Evolutionary conservation across 2,329 filamentous ascomycete genomes (phyloP).

Genomic region (Aspergillus phoenicis): DNA sequence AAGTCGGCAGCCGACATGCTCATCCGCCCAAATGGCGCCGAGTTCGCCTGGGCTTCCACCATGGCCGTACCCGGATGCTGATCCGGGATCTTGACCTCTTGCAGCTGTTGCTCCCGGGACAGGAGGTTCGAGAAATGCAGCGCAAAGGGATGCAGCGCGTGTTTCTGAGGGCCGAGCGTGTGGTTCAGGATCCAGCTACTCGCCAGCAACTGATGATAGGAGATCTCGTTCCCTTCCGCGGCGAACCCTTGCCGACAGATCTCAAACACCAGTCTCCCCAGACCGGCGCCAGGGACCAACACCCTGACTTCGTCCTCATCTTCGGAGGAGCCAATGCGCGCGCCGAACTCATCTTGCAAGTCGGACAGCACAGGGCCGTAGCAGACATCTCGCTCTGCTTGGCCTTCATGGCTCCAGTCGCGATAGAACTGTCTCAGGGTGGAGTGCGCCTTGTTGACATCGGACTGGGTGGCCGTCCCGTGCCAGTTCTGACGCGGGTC

Average conservation of each 20-base stretch:
- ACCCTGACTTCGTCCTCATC: conserved; percentile 59
- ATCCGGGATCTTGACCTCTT: conserved; percentile 75
- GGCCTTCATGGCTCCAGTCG: conserved; percentile 85
- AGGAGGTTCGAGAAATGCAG: conserved; percentile 85
- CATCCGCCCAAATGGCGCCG: conserved; percentile 66
- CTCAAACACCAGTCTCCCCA: conserved; percentile 88
- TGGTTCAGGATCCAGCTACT: conserved; percentile 63
- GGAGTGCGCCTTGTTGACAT: conserved; percentile 88
- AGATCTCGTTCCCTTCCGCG: conserved; percentile 91
- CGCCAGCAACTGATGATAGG: conserved; percentile 92
- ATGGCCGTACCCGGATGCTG: conserved; percentile 68
- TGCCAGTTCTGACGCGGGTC: conserved; percentile 63
- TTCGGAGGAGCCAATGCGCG: conserved; percentile 27
- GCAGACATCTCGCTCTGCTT: conserved; percentile 71
- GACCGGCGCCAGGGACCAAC: conserved; percentile 84
- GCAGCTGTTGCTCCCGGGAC: conserved; percentile 73
- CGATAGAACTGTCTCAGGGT: conserved; percentile 92
- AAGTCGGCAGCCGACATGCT: conserved; percentile 94
- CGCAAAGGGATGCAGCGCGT: conserved; percentile 81
- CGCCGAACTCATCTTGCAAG: conserved; percentile 55
- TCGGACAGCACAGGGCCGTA: conserved; percentile 73
- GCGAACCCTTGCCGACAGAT: conserved; percentile 72
- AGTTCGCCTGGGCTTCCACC: conserved; percentile 33
- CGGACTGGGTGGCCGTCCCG: conserved; percentile 68
- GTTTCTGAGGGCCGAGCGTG: conserved; percentile 61